These are phyloP conservation scores for Wallacemonas collosoma DNA, from an alignment of 208 protist species.

Conservation along the genomic window DNA sequence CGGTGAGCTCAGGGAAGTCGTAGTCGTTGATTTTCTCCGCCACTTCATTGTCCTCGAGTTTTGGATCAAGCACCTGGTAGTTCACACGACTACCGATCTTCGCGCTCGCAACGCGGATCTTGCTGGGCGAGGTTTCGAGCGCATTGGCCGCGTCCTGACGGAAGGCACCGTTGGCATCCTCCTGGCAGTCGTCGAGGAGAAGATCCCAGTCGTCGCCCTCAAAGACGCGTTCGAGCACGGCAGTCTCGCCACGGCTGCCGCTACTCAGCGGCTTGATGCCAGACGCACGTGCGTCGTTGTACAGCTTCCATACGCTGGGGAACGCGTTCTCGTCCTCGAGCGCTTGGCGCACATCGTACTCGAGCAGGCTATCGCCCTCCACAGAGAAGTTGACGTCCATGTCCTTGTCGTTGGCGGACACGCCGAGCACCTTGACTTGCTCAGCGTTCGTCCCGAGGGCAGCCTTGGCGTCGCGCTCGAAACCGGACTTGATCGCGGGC, in stretches of 20 bases:
- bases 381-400: slow-evolving; percentile 36
- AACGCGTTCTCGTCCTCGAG: slow-evolving; percentile 22
- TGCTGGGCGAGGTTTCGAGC: slow-evolving; percentile 28
- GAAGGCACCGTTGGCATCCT: slow-evolving; percentile 38
- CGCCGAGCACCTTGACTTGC: slow-evolving; percentile 28
- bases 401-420: slow-evolving; percentile 29
- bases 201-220: slow-evolving; percentile 52
- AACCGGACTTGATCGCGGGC: slow-evolving; percentile 26
- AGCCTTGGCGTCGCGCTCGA: slow-evolving; percentile 27
- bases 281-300: slow-evolving; percentile 24
- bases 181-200: slow-evolving; percentile 28
- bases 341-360: slow-evolving; percentile 32
- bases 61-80: slow-evolving; percentile 37
- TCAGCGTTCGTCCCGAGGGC: slow-evolving; percentile 20
- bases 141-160: slow-evolving; percentile 37
- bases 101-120: slow-evolving; percentile 30
- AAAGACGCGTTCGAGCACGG: slow-evolving; percentile 34
- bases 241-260: slow-evolving; percentile 3
- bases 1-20: slow-evolving; percentile 44
- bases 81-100: slow-evolving; percentile 25
- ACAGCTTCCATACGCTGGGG: slow-evolving; percentile 35
- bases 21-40: slow-evolving; percentile 37
- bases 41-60: slow-evolving; percentile 30
- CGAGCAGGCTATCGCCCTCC: slow-evolving; percentile 25
- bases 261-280: neutral